phyloP scores from a whole-genome alignment of 345 rosid genomes.

The Punica granatum region DNA sequence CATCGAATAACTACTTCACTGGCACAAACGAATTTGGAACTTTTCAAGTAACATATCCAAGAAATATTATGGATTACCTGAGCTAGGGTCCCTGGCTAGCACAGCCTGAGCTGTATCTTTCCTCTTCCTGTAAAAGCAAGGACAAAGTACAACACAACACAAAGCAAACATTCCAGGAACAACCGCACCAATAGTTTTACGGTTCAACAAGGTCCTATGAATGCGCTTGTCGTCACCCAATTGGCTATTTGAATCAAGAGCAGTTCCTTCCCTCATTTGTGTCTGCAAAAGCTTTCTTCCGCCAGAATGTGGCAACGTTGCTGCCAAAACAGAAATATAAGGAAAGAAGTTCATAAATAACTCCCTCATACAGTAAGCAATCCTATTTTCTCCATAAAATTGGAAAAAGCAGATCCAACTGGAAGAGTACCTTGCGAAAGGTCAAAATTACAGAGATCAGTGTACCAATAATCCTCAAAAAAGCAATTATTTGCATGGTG shows the following conservation, averaged over 20 bases:
- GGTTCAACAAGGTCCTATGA: slow-evolving; percentile 7
- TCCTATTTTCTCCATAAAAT: background rate
- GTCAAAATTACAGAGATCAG: slow-evolving; percentile 30
- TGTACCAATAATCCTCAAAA: slow-evolving; percentile 23
- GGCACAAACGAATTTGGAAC: background rate
- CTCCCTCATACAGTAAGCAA: background rate
- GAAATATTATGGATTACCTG: slow-evolving; percentile 41
- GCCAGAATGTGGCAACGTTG: slow-evolving; percentile 12
- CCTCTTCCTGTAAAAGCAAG: slow-evolving; percentile 50
- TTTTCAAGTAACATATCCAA: background rate
- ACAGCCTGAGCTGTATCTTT: slow-evolving; percentile 50
- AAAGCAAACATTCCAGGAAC: slow-evolving; percentile 48
- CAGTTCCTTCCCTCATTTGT: slow-evolving; percentile 18
- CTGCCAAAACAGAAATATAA: slow-evolving; percentile 24
- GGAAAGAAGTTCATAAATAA: slow-evolving; percentile 7
- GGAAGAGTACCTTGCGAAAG: slow-evolving; percentile 38
- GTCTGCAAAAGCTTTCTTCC: slow-evolving; percentile 54
- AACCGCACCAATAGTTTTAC: slow-evolving; percentile 30
- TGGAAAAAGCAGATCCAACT: slow-evolving; percentile 6
- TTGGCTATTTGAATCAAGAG: slow-evolving; percentile 6
- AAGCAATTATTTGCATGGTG: slow-evolving; percentile 39
- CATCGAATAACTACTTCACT: background rate
- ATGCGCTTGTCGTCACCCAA: slow-evolving; percentile 4
- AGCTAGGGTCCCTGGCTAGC: slow-evolving; percentile 45
- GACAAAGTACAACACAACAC: slow-evolving; percentile 50